phyloP scores from a whole-genome alignment of 2,329 filamentous ascomycete genomes.

The Cladophialophora immunda region DNA sequence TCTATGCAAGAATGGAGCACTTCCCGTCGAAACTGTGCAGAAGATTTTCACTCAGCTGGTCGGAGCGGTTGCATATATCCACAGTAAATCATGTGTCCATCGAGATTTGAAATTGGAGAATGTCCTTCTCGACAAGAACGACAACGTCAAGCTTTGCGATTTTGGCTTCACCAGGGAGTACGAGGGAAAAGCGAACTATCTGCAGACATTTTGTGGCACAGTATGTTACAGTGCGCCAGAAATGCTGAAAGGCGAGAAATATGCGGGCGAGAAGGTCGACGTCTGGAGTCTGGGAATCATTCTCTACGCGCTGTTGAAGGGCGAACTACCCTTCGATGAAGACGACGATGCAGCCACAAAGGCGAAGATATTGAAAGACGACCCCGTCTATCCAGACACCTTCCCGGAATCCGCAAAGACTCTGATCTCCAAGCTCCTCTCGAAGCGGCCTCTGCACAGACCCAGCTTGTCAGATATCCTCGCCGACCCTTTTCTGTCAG shows the following conservation, averaged over 20 bases:
- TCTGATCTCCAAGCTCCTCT: slow-evolving; percentile 81
- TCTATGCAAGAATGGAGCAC: slow-evolving; percentile 83
- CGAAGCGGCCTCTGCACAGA: slow-evolving; percentile 85
- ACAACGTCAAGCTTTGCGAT: slow-evolving; percentile 96
- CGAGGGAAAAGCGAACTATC: slow-evolving; percentile 89
- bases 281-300: slow-evolving; percentile 98
- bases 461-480: slow-evolving; percentile 86
- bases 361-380: slow-evolving; percentile 81
- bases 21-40: slow-evolving; percentile 86
- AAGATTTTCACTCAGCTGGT: slow-evolving; percentile 96
- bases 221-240: slow-evolving; percentile 98
- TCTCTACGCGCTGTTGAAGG: slow-evolving; percentile 81
- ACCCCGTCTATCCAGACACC: slow-evolving; percentile 83
- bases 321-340: slow-evolving; percentile 87
- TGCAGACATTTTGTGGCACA: slow-evolving; percentile 97
- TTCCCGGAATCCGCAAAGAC: slow-evolving; percentile 80
- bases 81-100: slow-evolving; percentile 94
- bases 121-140: slow-evolving; percentile 93
- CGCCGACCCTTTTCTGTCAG: slow-evolving; percentile 83
- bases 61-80: slow-evolving; percentile 93
- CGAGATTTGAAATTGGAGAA: slow-evolving; percentile 97
- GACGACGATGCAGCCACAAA: slow-evolving; percentile 92
- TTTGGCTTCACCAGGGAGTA: slow-evolving; percentile 99
- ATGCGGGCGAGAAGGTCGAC: slow-evolving; percentile 96
- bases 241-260: slow-evolving; percentile 98